phyloP scores from a whole-genome alignment of 257 asterid species.

The Solanum virginianum region DNA sequence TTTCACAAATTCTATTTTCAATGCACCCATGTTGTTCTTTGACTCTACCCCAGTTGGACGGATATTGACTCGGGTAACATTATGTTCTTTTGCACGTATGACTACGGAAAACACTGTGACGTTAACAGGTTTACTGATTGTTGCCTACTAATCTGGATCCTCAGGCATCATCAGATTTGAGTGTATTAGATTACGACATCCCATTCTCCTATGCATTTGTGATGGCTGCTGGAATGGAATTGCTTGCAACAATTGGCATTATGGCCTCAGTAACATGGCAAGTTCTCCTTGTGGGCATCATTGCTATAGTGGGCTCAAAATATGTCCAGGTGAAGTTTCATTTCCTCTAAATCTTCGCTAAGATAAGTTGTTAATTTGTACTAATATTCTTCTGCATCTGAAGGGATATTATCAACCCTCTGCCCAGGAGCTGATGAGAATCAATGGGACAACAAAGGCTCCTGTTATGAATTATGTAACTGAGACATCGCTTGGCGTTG shows the following conservation, averaged over 20 bases:
- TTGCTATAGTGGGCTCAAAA: constrained; percentile 44
- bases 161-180: constrained; percentile 75
- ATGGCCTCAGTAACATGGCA: constrained; percentile 75
- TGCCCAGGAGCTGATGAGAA: constrained; percentile 73
- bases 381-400: background rate
- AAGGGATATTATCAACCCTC: constrained; percentile 69
- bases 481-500: constrained; percentile 67
- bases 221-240: constrained; percentile 28
- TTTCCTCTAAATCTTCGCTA: background rate
- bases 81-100: background rate
- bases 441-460: constrained; percentile 79
- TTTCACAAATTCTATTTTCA: constrained; percentile 45
- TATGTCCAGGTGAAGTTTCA: constrained; percentile 47
- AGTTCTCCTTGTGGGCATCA: constrained; percentile 60
- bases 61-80: constrained; percentile 59
- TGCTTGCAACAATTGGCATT: constrained; percentile 33
- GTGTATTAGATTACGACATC: constrained; percentile 57
- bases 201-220: constrained; percentile 35
- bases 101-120: background rate
- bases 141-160: background rate
- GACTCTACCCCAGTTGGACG: constrained; percentile 84
- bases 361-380: background rate
- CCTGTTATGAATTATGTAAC: constrained; percentile 68
- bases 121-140: background rate
- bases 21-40: constrained; percentile 74